Base-by-base conservation (phyloP, 768 basidiomycete species). In the Macrocybe gigantea region DNA sequence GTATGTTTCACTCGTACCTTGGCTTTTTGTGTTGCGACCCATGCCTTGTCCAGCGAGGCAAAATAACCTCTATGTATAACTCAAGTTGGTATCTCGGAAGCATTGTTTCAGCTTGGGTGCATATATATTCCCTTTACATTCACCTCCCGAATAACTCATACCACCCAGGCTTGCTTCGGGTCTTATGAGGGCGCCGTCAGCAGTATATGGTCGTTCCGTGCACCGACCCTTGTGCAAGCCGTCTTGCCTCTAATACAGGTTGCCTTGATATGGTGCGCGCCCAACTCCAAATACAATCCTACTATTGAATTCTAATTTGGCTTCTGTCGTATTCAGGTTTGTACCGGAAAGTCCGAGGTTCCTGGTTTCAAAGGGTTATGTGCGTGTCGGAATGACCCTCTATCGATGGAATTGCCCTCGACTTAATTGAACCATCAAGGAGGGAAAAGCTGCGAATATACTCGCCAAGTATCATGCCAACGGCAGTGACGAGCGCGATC, bases 61-160 rank as follows among this genome's bases (percentile, higher is more conserved):
- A 80, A 61, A 66, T 82, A 14, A 82, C 79, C 11, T 76, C 82
- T 7, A 59, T 82, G 48, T 88, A 82, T 63, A 88, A 89, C 64
- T 73, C 82, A 0, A 75, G 73, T 42, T 89, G 87, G 87, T 88
- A 88, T 61, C 56, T 83, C 33, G 87, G 88, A 7, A 82, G 82
- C 50, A 81, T 86, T 49, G 62, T 81, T 35, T 78, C 80, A 59
- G 73, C 73, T 52, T 76, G 69, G 65, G 67, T 67, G 56, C 40
- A 60, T 55, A 35, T 14, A 22, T 22, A 22, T 41, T 14, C 31
- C 33, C 32, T 6, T 11, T 29, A 41, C 7, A 32, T 38, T 45
- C 47, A 29, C 13, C 22, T 22, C 22, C 22, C 4, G 4, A 22
- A 22, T 47, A 47, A 12, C 38, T 15, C 44, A 44, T 41, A 43